phyloP scores from a whole-genome alignment of 2,329 filamentous ascomycete species.

The Ceratocystis cacaofunesta region DNA sequence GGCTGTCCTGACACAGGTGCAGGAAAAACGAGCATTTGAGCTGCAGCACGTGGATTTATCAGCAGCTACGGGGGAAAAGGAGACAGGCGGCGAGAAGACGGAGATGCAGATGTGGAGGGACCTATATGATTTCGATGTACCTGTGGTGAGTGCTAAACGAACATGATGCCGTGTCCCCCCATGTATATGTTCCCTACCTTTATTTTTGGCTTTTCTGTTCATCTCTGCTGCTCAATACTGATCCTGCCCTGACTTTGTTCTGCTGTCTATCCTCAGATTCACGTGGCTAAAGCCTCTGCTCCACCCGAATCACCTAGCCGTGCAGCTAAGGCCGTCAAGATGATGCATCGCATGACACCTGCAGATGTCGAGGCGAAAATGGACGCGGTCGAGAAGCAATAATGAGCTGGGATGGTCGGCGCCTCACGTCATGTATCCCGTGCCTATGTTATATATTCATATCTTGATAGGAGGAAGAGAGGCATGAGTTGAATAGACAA shows the following conservation, averaged over 20 bases:
- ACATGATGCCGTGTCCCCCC: neutral
- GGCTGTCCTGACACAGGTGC: slow-evolving; percentile 40
- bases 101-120: slow-evolving; percentile 52
- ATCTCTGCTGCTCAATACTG: neutral
- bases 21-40: slow-evolving; percentile 42
- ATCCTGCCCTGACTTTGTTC: neutral
- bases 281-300: slow-evolving; percentile 43
- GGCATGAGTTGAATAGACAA: neutral
- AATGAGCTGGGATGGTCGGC: neutral
- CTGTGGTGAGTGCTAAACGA: slow-evolving; percentile 43
- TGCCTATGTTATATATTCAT: no score
- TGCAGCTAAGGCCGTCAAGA: slow-evolving; percentile 46
- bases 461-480: no score
- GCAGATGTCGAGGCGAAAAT: slow-evolving; percentile 54
- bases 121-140: slow-evolving; percentile 68
- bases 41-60: slow-evolving; percentile 59
- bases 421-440: no score
- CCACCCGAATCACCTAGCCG: slow-evolving; percentile 38
- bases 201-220: neutral
- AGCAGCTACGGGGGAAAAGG: slow-evolving; percentile 24
- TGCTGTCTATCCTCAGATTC: slow-evolving; percentile 30
- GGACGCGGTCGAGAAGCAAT: slow-evolving; percentile 39
- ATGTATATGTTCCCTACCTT: neutral
- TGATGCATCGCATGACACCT: slow-evolving; percentile 63
- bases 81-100: slow-evolving; percentile 17